Conservation (phyloP, 2,329 filamentous ascomycete genomes). For the Xylogone sp. region DNA sequence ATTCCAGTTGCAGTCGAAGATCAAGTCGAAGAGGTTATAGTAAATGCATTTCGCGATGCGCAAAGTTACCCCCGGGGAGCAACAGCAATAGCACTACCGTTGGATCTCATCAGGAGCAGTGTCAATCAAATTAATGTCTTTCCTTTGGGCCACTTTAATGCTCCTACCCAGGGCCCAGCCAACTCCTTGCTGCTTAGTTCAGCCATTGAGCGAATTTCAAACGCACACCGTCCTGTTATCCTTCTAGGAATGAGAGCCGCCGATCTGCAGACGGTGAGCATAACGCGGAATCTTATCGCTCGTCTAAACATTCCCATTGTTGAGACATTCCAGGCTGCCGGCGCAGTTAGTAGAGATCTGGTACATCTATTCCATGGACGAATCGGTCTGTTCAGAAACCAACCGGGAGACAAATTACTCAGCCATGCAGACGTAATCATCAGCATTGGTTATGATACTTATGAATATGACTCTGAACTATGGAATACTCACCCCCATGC, state of each 20-base stretch:
- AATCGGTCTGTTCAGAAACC: slow-evolving; percentile 45
- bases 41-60: slow-evolving; percentile 41
- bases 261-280: slow-evolving; percentile 34
- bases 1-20: slow-evolving; percentile 40
- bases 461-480: slow-evolving; percentile 41
- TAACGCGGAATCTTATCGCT: slow-evolving; percentile 36
- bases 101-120: slow-evolving; percentile 36
- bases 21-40: slow-evolving; percentile 42
- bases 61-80: slow-evolving; percentile 37
- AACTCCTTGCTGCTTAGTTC: slow-evolving; percentile 26
- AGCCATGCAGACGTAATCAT: slow-evolving; percentile 39
- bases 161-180: slow-evolving; percentile 38
- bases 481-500: slow-evolving; percentile 37
- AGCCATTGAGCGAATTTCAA: slow-evolving; percentile 31
- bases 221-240: slow-evolving; percentile 36
- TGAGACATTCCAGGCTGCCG: slow-evolving; percentile 48
- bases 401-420: slow-evolving; percentile 42
- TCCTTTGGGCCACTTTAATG: slow-evolving; percentile 32
- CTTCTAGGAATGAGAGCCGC: slow-evolving; percentile 42
- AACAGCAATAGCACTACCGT: slow-evolving; percentile 39
- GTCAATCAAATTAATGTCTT: slow-evolving; percentile 36
- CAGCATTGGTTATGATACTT: slow-evolving; percentile 43
- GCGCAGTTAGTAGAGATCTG: slow-evolving; percentile 39
- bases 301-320: slow-evolving; percentile 40
- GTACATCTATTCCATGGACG: slow-evolving; percentile 42